Conservation (phyloP, 139 green algal genomes). For the Spirogloea muscicola region DNA sequence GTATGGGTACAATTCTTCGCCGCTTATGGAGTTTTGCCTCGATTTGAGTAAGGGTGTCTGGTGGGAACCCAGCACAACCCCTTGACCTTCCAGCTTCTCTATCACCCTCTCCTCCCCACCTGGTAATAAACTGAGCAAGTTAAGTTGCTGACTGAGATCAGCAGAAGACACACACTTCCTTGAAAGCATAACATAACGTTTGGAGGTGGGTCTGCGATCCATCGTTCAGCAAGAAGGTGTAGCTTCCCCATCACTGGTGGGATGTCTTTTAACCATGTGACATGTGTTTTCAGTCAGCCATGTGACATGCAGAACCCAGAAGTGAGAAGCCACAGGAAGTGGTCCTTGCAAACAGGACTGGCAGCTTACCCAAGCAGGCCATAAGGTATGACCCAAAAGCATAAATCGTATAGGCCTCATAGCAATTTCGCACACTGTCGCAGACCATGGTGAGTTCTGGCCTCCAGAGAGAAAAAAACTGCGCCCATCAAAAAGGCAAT, state of each 20-base stretch:
- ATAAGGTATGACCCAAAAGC: conserved; percentile 18
- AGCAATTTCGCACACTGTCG: conserved; percentile 16
- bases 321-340: not conserved
- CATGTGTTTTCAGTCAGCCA: too few relatives aligned
- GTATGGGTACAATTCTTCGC: too few relatives aligned
- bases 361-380: conserved; percentile 15
- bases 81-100: too few relatives aligned
- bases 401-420: conserved; percentile 35
- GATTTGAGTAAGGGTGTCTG: too few relatives aligned
- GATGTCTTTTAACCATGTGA: too few relatives aligned
- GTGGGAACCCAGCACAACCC: too few relatives aligned
- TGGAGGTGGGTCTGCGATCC: not conserved
- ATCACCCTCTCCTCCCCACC: too few relatives aligned
- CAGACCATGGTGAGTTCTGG: conserved; percentile 10
- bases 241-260: not conserved
- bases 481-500: not conserved
- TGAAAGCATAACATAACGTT: not conserved
- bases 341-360: not conserved
- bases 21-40: too few relatives aligned
- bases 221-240: not conserved
- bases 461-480: conserved; percentile 12
- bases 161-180: not conserved
- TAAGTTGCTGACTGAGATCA: too few relatives aligned
- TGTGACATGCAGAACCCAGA: too few relatives aligned
- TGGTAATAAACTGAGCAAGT: too few relatives aligned